Base-by-base conservation (phyloP, 2,329 filamentous ascomycete genomes). In the Verticillium alfalfae region DNA sequence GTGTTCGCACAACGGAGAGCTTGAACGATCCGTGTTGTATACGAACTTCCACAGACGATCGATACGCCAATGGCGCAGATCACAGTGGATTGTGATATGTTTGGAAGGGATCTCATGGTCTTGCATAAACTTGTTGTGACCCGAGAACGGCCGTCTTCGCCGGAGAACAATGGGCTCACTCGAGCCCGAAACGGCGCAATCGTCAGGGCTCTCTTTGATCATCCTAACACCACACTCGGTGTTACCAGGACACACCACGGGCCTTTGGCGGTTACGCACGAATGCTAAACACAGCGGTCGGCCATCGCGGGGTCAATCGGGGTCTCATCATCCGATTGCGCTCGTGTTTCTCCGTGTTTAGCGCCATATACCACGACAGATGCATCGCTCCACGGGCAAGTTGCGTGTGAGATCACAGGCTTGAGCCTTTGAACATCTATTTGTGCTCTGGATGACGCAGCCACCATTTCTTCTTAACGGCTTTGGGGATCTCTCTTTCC, bases 401-500 rank as follows among this genome's bases (percentile, higher is more conserved):
- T 31, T 31, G 26, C 22, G 18, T 45, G 9, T 45, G 34, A 26
- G 39, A 55, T 41, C 39, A 31, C 60, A 59, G n/a, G 41, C 38
- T 34, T 18, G 31, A 49, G 34, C 39, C 39, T 34, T 55, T 34
- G 15, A 13, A 34, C 38, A 58, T 73, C 70, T 79, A 84, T 73
- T 84, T 88, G 78, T 90, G 89, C 70, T 84, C 86, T 80, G 61
- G 85, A 81, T 16, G 83, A 81, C 65, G 80, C 80, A 61, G 82
- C 84, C 34, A 96, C 85, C 62, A 96, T 76, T 73, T 91, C 81
- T 97, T 98, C 84, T 99, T 99, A 38, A 97, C 67, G 72, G 96
- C 88, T 78, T 99, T 99, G 0, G 95, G 94, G 78, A 99, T 96
- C 81, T 99, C 4, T 91, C 90, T 75, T 94, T 92, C 63, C 95